Conservation (phyloP, 345 rosid genomes). For the Rhizophora apiculata region DNA sequence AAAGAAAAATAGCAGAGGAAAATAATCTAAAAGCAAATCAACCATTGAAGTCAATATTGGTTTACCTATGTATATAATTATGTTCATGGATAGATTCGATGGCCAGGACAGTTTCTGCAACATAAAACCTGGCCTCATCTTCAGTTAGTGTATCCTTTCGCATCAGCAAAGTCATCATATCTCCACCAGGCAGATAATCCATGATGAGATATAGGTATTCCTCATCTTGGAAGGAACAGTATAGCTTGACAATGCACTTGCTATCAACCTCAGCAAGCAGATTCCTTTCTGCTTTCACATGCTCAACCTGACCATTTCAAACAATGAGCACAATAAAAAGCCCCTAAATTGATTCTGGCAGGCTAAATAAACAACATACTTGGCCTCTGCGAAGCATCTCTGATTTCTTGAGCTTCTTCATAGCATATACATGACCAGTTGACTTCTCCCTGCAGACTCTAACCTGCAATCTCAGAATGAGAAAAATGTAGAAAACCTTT, state of each 20-base stretch:
- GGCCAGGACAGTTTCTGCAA: conserved; percentile 63
- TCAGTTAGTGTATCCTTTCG: conserved; percentile 61
- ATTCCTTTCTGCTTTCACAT: conserved; percentile 70
- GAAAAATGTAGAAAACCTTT: not conserved
- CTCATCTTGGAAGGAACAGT: conserved; percentile 71
- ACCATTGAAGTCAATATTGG: not conserved
- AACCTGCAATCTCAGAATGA: conserved; percentile 47
- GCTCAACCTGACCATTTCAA: conserved; percentile 51
- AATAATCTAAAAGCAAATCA: not conserved
- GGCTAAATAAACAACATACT: conserved; percentile 11
- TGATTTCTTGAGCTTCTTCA: conserved; percentile 89
- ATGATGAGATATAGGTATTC: conserved; percentile 61
- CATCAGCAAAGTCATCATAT: conserved; percentile 72
- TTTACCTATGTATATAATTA: conserved; percentile 62
- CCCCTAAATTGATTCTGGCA: not conserved
- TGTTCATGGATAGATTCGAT: conserved; percentile 69
- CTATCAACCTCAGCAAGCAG: conserved; percentile 75
- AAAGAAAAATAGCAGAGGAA: not conserved
- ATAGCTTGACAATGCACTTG: conserved; percentile 61
- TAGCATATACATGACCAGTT: conserved; percentile 89
- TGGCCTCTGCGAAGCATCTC: conserved; percentile 99
- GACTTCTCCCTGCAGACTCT: conserved; percentile 86
- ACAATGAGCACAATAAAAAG: conserved; percentile 15
- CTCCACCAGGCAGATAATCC: conserved; percentile 81
- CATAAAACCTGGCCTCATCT: conserved; percentile 65